These are phyloP conservation scores for Lolium rigidum DNA, from an alignment of 176 grass and related monocot genomes.

Conservation along the genomic window DNA sequence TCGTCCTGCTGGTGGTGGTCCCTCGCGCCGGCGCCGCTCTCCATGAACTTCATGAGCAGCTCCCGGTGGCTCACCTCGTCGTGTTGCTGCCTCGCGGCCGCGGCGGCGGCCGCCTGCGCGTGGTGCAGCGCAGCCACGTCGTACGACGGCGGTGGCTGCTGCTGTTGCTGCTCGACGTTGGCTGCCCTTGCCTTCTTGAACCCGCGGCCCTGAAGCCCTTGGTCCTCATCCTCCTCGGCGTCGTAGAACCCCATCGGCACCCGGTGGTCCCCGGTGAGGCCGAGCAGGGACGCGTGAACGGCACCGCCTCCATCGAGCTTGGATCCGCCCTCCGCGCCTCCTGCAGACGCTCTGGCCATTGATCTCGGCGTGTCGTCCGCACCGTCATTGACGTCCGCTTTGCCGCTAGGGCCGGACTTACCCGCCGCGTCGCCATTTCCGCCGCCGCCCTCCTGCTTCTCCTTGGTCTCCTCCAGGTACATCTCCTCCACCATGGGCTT, in stretches of 20 bases:
- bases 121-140: constrained; percentile 57
- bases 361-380: constrained; percentile 35
- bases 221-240: background rate
- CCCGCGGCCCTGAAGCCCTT: constrained; percentile 28
- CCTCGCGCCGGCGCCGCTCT: constrained; percentile 56
- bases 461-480: constrained; percentile 95
- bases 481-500: constrained; percentile 99
- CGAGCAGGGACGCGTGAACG: constrained; percentile 48
- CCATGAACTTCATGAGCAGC: constrained; percentile 96
- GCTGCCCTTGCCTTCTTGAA: constrained; percentile 71
- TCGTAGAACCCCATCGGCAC: constrained; percentile 37
- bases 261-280: constrained; percentile 45
- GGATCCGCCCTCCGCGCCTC: constrained; percentile 8
- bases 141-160: background rate
- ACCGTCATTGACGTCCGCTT: constrained; percentile 51
- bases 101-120: constrained; percentile 50
- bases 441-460: constrained; percentile 55
- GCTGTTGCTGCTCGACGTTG: constrained; percentile 34
- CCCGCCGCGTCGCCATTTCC: constrained; percentile 44
- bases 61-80: constrained; percentile 79
- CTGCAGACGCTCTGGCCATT: constrained; percentile 27
- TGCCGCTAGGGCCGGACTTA: constrained; percentile 41
- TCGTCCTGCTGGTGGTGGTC: constrained; percentile 38
- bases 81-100: constrained; percentile 50
- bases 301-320: background rate